A percentile compares a stretch with the other conserved stretches of the same genome.
phyloP scores from a whole-genome alignment of 805 yeast species.

The Metschnikowia lachancei region DNA sequence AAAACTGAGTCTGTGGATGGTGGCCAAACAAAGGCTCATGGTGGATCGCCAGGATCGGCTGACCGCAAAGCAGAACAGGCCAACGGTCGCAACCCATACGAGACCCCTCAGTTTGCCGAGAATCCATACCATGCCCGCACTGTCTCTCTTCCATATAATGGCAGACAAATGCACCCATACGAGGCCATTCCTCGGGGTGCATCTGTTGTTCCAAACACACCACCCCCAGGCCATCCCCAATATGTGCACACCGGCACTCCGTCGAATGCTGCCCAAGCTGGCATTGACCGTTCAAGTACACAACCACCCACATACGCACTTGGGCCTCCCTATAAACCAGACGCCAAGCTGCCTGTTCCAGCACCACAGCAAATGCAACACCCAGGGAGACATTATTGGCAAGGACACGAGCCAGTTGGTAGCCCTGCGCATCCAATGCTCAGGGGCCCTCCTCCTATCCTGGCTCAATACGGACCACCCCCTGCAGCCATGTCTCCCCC shows the following conservation, averaged over 20 bases:
- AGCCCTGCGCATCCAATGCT: slow-evolving; percentile 24
- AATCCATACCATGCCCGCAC: slow-evolving; percentile 1
- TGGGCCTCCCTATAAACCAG: slow-evolving; percentile 15
- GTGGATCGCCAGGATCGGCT: slow-evolving; percentile 7
- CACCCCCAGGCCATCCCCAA: slow-evolving; percentile 13
- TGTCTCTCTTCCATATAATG: background rate
- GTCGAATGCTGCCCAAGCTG: slow-evolving; percentile 1
- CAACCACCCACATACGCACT: slow-evolving; percentile 12
- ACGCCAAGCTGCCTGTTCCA: slow-evolving; percentile 20
- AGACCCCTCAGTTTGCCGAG: slow-evolving; percentile 1
- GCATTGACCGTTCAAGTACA: slow-evolving; percentile 1
- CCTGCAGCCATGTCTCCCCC: slow-evolving; percentile 20
- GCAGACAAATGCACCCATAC: slow-evolving; percentile 2
- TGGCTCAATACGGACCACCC: slow-evolving; percentile 17
- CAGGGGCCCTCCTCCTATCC: slow-evolving; percentile 17
- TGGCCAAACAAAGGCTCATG: slow-evolving; percentile 3
- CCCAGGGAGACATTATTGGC: slow-evolving; percentile 30
- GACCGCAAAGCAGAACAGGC: slow-evolving; percentile 6
- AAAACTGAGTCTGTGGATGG: slow-evolving; percentile 1
- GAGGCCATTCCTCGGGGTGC: slow-evolving; percentile 3
- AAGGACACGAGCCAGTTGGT: slow-evolving; percentile 17
- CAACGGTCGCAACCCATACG: slow-evolving; percentile 5
- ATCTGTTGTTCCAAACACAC: slow-evolving; percentile 2
- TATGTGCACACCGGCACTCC: slow-evolving; percentile 5
- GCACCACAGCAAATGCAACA: slow-evolving; percentile 26